Evolutionary conservation across 805 yeast genomes (phyloP).

Genomic region (Nakazawaea siamensis): DNA sequence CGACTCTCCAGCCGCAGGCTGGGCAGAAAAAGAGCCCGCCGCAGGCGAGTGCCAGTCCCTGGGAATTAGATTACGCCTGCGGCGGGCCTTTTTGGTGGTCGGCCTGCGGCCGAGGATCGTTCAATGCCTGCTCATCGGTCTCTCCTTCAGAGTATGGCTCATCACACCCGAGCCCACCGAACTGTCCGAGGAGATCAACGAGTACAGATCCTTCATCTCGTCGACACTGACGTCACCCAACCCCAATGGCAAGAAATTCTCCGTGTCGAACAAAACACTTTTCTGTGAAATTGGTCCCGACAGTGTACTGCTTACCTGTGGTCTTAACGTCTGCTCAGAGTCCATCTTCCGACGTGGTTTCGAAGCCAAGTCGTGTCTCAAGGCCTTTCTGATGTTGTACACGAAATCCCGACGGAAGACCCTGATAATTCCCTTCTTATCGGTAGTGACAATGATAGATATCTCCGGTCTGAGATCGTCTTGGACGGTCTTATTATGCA

Average conservation of each 20-base stretch:
- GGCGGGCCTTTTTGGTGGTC: neutral
- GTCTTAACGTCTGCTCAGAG: neutral
- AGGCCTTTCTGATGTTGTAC: constrained; percentile 28
- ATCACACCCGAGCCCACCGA: neutral
- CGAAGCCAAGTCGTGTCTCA: constrained; percentile 4
- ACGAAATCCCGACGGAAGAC: constrained; percentile 80
- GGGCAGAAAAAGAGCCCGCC: too few relatives aligned
- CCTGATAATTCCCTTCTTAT: constrained; percentile 61
- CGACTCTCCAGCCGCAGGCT: too few relatives aligned
- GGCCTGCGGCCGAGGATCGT: too few relatives aligned
- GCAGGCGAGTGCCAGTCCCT: too few relatives aligned
- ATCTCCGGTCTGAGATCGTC: constrained; percentile 26
- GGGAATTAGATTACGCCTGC: too few relatives aligned
- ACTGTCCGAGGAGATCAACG: constrained; percentile 6
- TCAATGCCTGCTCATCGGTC: constrained; percentile 5
- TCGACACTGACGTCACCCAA: neutral
- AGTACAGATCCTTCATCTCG: neutral
- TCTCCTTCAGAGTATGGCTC: constrained; percentile 6
- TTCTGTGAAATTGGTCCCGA: too few relatives aligned
- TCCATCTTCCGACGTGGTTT: constrained; percentile 1
- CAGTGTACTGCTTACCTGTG: too few relatives aligned
- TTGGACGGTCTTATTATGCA: constrained; percentile 4
- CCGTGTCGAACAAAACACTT: constrained; percentile 2
- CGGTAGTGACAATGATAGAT: constrained; percentile 66
- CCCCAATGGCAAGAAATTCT: constrained; percentile 2